Percentiles rank a stretch among this genome's conserved stretches.
Evolutionary conservation across 805 yeast genomes (phyloP).

Genomic region (Wickerhamomyces subpelliculosus): DNA sequence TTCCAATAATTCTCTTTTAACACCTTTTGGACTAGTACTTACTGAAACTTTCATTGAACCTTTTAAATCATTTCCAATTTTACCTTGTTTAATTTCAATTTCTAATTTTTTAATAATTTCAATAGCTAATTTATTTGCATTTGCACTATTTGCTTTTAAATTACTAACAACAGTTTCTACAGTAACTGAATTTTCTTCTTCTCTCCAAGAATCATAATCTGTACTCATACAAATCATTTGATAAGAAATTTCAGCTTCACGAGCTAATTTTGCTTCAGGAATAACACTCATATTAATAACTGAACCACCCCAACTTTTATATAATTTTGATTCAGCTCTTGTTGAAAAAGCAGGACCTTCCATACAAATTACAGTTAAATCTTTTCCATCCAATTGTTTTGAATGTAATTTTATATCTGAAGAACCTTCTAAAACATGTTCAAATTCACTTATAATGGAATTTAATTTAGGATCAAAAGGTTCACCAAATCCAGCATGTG

Average conservation of each 20-base stretch:
- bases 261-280: slow-evolving; percentile 96
- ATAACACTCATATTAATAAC: slow-evolving; percentile 95
- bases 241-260: slow-evolving; percentile 94
- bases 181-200: slow-evolving; percentile 90
- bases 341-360: slow-evolving; percentile 99
- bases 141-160: slow-evolving; percentile 76
- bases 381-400: slow-evolving; percentile 58
- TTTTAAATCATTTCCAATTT: slow-evolving; percentile 60
- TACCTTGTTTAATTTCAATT: slow-evolving; percentile 48
- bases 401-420: slow-evolving; percentile 54
- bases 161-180: slow-evolving; percentile 96
- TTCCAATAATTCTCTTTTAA: slow-evolving; percentile 62
- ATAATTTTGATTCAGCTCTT: slow-evolving; percentile 89
- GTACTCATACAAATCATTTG: slow-evolving; percentile 99
- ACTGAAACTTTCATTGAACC: slow-evolving; percentile 80
- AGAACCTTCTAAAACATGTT: slow-evolving; percentile 43
- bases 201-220: slow-evolving; percentile 98
- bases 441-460: slow-evolving; percentile 52
- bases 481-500: slow-evolving; percentile 96
- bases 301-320: slow-evolving; percentile 83
- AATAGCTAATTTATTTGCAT: slow-evolving; percentile 75
- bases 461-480: slow-evolving; percentile 82
- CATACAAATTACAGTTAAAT: slow-evolving; percentile 88
- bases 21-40: slow-evolving; percentile 68
- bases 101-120: slow-evolving; percentile 63